These are phyloP conservation scores for Pistacia atlantica DNA, from an alignment of 345 rosid genomes.

Conservation along the genomic window DNA sequence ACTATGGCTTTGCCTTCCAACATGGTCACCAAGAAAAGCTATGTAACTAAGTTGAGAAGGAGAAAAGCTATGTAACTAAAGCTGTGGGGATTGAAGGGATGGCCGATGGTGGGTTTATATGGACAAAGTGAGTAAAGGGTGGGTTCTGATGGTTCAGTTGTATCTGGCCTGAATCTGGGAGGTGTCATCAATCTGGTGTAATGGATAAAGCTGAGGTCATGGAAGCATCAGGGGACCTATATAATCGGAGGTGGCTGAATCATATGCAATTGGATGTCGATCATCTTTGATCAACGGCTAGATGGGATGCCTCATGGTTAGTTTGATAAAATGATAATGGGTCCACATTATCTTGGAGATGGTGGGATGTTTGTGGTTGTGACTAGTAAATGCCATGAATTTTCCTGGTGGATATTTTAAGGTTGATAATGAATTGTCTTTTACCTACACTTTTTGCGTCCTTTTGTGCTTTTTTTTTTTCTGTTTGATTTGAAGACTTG, in stretches of 20 bases:
- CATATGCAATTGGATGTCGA: background rate
- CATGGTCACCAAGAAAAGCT: slow-evolving; percentile 4
- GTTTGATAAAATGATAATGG: background rate
- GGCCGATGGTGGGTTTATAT: background rate
- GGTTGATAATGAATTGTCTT: slow-evolving; percentile 19
- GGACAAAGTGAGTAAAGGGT: slow-evolving; percentile 6
- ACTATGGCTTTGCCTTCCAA: slow-evolving; percentile 28
- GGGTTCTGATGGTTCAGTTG: background rate
- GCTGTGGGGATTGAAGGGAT: background rate
- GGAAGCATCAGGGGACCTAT: background rate
- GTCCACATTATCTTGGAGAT: slow-evolving; percentile 29
- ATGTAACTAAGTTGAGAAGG: background rate
- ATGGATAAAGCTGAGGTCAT: background rate
- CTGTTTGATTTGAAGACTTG: background rate
- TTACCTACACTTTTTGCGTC: background rate
- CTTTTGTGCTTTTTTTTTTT: background rate
- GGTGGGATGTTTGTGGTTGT: slow-evolving; percentile 26
- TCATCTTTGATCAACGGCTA: slow-evolving; percentile 3
- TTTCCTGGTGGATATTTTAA: slow-evolving; percentile 19
- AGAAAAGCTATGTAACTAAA: background rate
- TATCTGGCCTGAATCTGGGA: background rate
- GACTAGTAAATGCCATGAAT: slow-evolving; percentile 6
- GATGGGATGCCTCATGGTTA: background rate
- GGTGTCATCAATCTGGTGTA: background rate
- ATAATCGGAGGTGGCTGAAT: background rate